A percentile compares a stretch with the other conserved stretches of the same genome.
These are phyloP conservation scores for Rhizopus delemar DNA, from an alignment of 371 early-diverging fungal genomes.

Conservation along the genomic window DNA sequence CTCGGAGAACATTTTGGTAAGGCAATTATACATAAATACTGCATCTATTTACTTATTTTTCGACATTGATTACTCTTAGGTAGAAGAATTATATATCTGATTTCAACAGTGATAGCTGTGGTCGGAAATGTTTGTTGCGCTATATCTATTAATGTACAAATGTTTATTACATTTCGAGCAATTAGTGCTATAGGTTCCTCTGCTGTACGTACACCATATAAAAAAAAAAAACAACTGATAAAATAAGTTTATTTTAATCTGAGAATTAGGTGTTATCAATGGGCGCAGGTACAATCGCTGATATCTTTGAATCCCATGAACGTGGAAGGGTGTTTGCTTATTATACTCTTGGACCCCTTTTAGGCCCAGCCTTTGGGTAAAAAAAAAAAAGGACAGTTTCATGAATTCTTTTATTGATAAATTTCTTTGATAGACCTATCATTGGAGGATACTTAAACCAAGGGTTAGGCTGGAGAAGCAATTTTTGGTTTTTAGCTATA, in stretches of 20 bases:
- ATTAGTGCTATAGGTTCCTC: slow-evolving; percentile 43
- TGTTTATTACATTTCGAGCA: slow-evolving; percentile 44
- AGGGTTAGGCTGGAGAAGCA: slow-evolving; percentile 51
- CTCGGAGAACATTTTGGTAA: slow-evolving; percentile 37
- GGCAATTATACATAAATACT: neutral
- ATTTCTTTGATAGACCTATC: slow-evolving; percentile 32
- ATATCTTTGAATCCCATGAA: slow-evolving; percentile 41
- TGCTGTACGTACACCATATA: slow-evolving; percentile 22
- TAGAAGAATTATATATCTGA: slow-evolving; percentile 40
- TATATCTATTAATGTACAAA: slow-evolving; percentile 40
- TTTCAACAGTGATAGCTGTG: slow-evolving; percentile 36
- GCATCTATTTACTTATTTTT: neutral
- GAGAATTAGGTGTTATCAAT: slow-evolving; percentile 37
- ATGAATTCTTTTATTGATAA: neutral
- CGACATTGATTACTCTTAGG: slow-evolving; percentile 19
- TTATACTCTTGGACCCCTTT: slow-evolving; percentile 42
- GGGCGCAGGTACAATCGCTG: slow-evolving; percentile 50
- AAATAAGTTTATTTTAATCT: slow-evolving; percentile 4
- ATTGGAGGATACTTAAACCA: slow-evolving; percentile 49
- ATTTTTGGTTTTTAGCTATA: slow-evolving; percentile 38
- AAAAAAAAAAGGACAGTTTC: neutral
- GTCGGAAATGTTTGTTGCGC: slow-evolving; percentile 40
- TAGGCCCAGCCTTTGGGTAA: slow-evolving; percentile 44
- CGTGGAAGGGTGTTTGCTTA: slow-evolving; percentile 44
- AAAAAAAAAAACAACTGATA: slow-evolving; percentile 1